phyloP scores from a whole-genome alignment of 83 land plant species.

The Isoetes engelmannii region DNA sequence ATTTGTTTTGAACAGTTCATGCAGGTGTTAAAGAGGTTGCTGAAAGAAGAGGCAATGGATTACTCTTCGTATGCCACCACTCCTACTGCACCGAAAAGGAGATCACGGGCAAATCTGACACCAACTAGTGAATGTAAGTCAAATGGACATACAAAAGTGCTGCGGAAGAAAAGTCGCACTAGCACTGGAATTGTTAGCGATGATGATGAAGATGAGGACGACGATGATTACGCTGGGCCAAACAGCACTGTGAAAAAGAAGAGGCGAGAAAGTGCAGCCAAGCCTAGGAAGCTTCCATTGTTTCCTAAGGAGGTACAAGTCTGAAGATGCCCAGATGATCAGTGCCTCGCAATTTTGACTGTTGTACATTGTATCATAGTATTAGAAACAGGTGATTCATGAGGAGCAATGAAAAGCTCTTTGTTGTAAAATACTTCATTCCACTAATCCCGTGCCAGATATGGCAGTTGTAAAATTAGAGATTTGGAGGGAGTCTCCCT shows the following conservation, averaged over 20 bases:
- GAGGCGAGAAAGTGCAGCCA: neutral
- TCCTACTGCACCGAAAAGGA: constrained; percentile 2
- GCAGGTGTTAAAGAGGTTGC: constrained; percentile 74
- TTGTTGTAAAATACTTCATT: too few species aligned
- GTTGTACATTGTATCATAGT: constrained; percentile 2
- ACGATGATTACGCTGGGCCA: constrained; percentile 22
- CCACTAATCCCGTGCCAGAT: too few species aligned
- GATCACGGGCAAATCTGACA: neutral
- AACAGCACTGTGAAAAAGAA: neutral
- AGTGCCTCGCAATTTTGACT: neutral
- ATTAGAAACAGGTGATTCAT: neutral
- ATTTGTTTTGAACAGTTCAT: neutral
- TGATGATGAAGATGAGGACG: constrained; percentile 22
- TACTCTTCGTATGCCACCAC: constrained; percentile 64
- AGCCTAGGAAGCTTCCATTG: neutral
- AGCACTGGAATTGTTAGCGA: constrained; percentile 3
- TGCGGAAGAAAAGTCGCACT: constrained; percentile 17
- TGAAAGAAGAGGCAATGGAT: constrained; percentile 87
- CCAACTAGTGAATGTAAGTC: constrained; percentile 7
- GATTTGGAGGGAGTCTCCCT: too few species aligned
- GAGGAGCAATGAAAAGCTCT: too few species aligned
- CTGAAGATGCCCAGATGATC: neutral
- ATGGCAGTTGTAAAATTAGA: too few species aligned
- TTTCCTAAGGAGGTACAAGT: neutral
- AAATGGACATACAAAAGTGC: constrained; percentile 17